Percentiles rank a stretch among this genome's conserved stretches.
These are phyloP conservation scores for Oligophagozyma castellii DNA, from an alignment of 1,139 yeast genomes.

Conservation along the genomic window DNA sequence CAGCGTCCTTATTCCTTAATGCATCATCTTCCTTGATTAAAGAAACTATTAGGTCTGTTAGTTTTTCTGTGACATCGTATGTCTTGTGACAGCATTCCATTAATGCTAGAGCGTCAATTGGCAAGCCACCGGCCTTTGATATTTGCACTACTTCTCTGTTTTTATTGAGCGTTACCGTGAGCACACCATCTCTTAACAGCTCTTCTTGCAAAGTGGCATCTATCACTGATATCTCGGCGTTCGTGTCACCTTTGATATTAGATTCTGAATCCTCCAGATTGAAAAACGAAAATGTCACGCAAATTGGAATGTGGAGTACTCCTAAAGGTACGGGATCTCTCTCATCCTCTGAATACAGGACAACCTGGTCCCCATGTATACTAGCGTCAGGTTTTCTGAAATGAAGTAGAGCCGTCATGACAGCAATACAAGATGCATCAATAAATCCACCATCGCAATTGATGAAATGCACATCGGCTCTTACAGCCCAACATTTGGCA, in stretches of 20 bases:
- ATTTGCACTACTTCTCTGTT: slow-evolving; percentile 86
- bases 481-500: slow-evolving; percentile 73
- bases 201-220: slow-evolving; percentile 80
- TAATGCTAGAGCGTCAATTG: slow-evolving; percentile 60
- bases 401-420: slow-evolving; percentile 73
- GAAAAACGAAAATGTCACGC: slow-evolving; percentile 80
- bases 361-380: slow-evolving; percentile 54
- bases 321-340: slow-evolving; percentile 81
- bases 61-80: slow-evolving; percentile 41
- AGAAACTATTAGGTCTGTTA: slow-evolving; percentile 51
- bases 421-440: slow-evolving; percentile 85
- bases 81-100: slow-evolving; percentile 62
- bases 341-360: slow-evolving; percentile 59
- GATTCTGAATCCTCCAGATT: slow-evolving; percentile 52
- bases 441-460: slow-evolving; percentile 87
- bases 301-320: slow-evolving; percentile 77
- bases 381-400: slow-evolving; percentile 75
- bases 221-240: slow-evolving; percentile 48
- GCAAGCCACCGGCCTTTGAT: slow-evolving; percentile 80
- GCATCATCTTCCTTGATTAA: slow-evolving; percentile 44
- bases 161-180: slow-evolving; percentile 78
- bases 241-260: slow-evolving; percentile 51
- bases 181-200: slow-evolving; percentile 55
- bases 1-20: slow-evolving; percentile 22
- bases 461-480: slow-evolving; percentile 81